A percentile compares a stretch with the other conserved stretches of the same genome.
Conservation (phyloP, 441 rosid species). For the Pelargonium fulgidum region DNA sequence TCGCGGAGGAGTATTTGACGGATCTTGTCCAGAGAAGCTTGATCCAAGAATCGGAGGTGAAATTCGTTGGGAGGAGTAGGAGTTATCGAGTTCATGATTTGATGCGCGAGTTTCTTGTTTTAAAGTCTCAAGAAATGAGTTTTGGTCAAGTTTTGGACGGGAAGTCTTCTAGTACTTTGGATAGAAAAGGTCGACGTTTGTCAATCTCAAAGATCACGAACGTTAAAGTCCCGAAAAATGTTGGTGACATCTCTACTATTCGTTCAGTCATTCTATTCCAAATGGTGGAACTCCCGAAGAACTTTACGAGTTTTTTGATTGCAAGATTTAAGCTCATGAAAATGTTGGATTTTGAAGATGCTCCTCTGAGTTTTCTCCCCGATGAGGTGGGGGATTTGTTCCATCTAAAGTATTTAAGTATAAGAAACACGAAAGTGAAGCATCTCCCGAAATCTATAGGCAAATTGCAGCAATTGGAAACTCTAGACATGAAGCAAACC, state of each 20-base stretch:
- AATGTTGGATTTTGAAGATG: slow-evolving; percentile 12
- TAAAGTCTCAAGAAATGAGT: too few species aligned
- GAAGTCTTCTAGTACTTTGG: too few species aligned
- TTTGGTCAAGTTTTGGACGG: too few species aligned
- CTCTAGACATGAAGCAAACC: slow-evolving; percentile 12
- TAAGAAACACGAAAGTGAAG: slow-evolving; percentile 11
- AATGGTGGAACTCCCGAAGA: not conserved
- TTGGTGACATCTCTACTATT: not conserved
- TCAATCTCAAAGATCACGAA: too few species aligned
- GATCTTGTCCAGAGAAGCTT: slow-evolving; percentile 10
- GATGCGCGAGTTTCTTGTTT: not conserved
- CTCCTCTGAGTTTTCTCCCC: not conserved
- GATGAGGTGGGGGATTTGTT: slow-evolving; percentile 15
- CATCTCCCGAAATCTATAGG: slow-evolving; percentile 17
- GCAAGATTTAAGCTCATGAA: slow-evolving; percentile 4
- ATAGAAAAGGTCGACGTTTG: too few species aligned
- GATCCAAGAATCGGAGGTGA: not conserved
- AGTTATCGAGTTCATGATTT: slow-evolving; percentile 8
- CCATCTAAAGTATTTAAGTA: slow-evolving; percentile 15
- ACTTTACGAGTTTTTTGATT: not conserved
- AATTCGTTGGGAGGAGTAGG: not conserved
- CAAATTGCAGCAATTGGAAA: slow-evolving; percentile 10
- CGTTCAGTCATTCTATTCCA: not conserved
- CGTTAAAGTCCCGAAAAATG: not conserved
- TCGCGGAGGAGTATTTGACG: slow-evolving; percentile 3